A percentile compares a stretch with the other conserved stretches of the same genome.
phyloP scores from a whole-genome alignment of 768 basidiomycete species.

The Naganishia vaughanmartiniae region DNA sequence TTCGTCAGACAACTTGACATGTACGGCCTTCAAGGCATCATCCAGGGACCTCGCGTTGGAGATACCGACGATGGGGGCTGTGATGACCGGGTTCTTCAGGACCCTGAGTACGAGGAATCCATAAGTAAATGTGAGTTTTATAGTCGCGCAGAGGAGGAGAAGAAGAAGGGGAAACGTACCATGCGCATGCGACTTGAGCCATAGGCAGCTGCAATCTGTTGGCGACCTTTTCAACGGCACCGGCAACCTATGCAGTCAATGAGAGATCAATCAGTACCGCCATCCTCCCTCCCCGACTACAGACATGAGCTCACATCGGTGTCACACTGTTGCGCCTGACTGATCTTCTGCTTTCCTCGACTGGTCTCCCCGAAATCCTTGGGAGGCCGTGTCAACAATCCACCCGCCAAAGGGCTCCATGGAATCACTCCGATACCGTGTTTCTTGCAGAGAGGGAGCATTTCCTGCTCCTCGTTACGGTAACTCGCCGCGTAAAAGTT shows the following conservation, averaged over 20 bases:
- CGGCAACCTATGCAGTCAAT: slow-evolving; percentile 22
- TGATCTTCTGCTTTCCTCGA: slow-evolving; percentile 16
- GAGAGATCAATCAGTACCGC: neutral
- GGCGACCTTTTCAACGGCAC: slow-evolving; percentile 54
- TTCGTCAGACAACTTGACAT: slow-evolving; percentile 30
- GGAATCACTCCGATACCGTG: slow-evolving; percentile 37
- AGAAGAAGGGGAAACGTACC: slow-evolving; percentile 36
- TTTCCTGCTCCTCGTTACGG: slow-evolving; percentile 38
- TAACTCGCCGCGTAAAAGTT: slow-evolving; percentile 28
- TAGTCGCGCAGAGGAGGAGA: neutral
- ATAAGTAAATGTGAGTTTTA: neutral
- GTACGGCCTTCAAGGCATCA: slow-evolving; percentile 26
- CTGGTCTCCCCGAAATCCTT: slow-evolving; percentile 13
- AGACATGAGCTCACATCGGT: neutral
- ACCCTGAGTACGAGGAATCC: slow-evolving; percentile 15
- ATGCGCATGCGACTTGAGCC: slow-evolving; percentile 56
- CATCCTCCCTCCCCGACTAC: slow-evolving; percentile 35
- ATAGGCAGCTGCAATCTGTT: slow-evolving; percentile 53
- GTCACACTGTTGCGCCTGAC: slow-evolving; percentile 17
- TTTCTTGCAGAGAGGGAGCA: slow-evolving; percentile 33
- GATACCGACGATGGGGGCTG: slow-evolving; percentile 37
- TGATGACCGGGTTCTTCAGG: slow-evolving; percentile 32
- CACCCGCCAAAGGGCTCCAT: slow-evolving; percentile 38
- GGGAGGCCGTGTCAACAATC: slow-evolving; percentile 30
- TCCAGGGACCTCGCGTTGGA: slow-evolving; percentile 27